These are phyloP conservation scores for Arthroderma uncinatum DNA, from an alignment of 2,329 filamentous ascomycete species.

Conservation along the genomic window DNA sequence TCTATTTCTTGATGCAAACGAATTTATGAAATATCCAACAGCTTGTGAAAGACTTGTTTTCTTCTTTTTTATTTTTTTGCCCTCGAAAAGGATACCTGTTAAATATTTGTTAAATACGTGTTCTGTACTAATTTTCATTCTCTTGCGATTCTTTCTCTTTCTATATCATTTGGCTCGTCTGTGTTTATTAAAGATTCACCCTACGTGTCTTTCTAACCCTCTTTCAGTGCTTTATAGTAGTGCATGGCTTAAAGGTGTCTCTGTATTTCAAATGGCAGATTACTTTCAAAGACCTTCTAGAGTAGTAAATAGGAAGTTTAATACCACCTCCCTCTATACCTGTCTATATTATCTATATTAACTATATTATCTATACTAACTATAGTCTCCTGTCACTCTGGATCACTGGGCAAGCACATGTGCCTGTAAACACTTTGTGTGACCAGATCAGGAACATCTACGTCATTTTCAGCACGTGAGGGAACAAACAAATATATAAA, in stretches of 20 bases:
- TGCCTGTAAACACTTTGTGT: neutral
- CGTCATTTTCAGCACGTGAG: neutral
- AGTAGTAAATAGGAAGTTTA: too few species aligned
- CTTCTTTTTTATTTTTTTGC: conserved; percentile 13
- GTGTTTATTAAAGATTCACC: neutral
- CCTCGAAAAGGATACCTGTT: conserved; percentile 1
- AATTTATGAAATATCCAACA: neutral
- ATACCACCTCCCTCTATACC: too few species aligned
- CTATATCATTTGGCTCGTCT: conserved; percentile 1
- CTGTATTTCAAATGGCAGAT: neutral
- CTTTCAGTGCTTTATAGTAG: neutral
- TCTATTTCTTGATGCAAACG: conserved; percentile 38
- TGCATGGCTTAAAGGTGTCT: neutral
- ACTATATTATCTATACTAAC: too few species aligned
- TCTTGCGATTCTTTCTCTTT: conserved; percentile 7
- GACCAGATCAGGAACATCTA: conserved; percentile 1
- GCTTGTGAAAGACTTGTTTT: neutral
- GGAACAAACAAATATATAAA: neutral
- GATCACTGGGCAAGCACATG: neutral
- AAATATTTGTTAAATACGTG: conserved; percentile 18
- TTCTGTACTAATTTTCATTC: conserved; percentile 18
- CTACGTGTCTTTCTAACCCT: conserved; percentile 4
- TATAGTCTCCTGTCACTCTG: too few species aligned
- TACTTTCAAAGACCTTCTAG: neutral
- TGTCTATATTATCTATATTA: too few species aligned